These are phyloP conservation scores for Phytophthora pistaciae DNA, from an alignment of 352 stramenopile genomes.

Conservation along the genomic window DNA sequence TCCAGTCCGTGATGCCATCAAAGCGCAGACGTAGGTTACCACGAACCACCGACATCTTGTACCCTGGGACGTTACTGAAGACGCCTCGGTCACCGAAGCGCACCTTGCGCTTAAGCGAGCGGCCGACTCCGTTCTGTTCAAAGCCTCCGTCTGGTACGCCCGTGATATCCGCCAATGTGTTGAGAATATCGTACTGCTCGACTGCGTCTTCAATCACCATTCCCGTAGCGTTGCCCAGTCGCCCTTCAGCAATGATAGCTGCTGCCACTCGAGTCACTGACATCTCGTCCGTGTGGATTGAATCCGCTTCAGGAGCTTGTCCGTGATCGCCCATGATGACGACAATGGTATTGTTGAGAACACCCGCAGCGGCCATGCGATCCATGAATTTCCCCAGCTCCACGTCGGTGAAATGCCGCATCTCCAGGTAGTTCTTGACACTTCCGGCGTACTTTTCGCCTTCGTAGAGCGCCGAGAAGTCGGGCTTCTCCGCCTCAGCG, in stretches of 20 bases:
- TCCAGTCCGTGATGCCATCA: conserved; percentile 31
- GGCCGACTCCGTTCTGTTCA: conserved; percentile 5
- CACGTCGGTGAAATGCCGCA: conserved; percentile 52
- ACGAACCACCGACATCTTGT: conserved; percentile 9
- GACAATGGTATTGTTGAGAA: conserved; percentile 59
- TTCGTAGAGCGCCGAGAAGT: conserved; percentile 42
- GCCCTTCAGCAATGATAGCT: conserved; percentile 36
- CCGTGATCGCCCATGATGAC: conserved; percentile 44
- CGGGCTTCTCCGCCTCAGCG: conserved; percentile 26
- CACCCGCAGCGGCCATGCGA: conserved; percentile 39
- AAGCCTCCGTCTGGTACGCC: conserved; percentile 7
- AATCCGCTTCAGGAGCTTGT: conserved; percentile 21
- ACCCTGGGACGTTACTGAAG: conserved; percentile 5
- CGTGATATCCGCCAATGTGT: conserved; percentile 14
- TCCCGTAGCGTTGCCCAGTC: conserved; percentile 24
- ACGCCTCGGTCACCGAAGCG: conserved; percentile 4
- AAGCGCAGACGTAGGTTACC: conserved; percentile 47
- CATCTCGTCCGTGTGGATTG: conserved; percentile 26
- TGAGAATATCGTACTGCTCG: conserved; percentile 20
- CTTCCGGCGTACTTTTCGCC: conserved; percentile 17
- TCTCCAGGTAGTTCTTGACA: conserved; percentile 40
- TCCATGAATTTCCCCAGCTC: conserved; percentile 54
- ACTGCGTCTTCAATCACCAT: conserved; percentile 29
- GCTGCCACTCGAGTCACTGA: conserved; percentile 35
- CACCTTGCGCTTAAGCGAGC: conserved; percentile 12